Evolutionary conservation across 1,139 yeast species (phyloP), one percentile per base, ranked within the genome.

Genomic region (Candida sp.): DNA sequence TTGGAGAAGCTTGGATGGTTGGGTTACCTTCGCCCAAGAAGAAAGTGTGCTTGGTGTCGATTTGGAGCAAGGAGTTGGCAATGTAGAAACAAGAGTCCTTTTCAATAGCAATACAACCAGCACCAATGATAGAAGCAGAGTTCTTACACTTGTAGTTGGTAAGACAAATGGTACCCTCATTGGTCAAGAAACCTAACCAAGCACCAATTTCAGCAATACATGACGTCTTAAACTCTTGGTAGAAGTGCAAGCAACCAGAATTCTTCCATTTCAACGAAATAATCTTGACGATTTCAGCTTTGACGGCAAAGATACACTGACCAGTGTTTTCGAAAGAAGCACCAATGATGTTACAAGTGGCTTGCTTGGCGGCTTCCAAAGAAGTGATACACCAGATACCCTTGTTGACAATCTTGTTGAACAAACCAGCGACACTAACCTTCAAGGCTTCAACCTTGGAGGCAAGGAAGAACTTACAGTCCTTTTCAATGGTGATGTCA

Each of bases 1-100:
- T 12, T 33, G 48, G 42, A 38, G 41, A 27, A 34, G 48, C 48
- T 46, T 46, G 43, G 25, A 46, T 39, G 25, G 44, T 37, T 34
- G 41, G 37, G 22, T 44, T 44, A 35, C 41, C 42, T 22, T 9
- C 47, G 35, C 47, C 47, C 34, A 44, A 28, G 47, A 34, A 44
- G 42, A 44, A 28, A 22, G 47, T 44, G 22, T 44, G 47, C 17
- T 28, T 5, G 7, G 41, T 30, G 30, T 44, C 47, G 11, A 44
- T 44, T 34, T 40, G 33, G n/a, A 44, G 27, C 25, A 42, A 42
- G 9, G 46, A 25, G 37, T 28, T 27, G 27, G 41, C 41, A 44
- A 44, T 44, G 26, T 35, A 26, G 41, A 44, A 44, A 28, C 33
- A 17, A 3, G 47, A 44, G 4, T 30, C 33, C 22, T 44, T 37